These are phyloP conservation scores for Aspergillus brasiliensis DNA, from an alignment of 2,329 filamentous ascomycete genomes.

Conservation along the genomic window DNA sequence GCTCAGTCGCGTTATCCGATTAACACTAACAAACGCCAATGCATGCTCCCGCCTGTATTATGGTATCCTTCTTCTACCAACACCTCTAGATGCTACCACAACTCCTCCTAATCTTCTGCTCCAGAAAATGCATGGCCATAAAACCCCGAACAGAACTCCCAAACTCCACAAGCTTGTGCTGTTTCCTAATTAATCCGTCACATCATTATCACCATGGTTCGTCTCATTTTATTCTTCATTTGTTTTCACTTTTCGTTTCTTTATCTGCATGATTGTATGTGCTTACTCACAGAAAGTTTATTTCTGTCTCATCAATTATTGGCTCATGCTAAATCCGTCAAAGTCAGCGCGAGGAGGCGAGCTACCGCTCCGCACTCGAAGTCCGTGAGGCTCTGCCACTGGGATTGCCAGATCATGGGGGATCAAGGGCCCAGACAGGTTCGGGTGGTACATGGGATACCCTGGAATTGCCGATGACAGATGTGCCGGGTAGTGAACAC, in stretches of 20 bases:
- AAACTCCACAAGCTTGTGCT: background rate
- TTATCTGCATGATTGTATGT: background rate
- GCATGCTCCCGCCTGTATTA: background rate
- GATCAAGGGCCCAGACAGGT: slow-evolving; percentile 32
- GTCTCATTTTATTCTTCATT: background rate
- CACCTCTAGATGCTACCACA: background rate
- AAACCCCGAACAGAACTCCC: background rate
- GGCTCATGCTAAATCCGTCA: slow-evolving; percentile 25
- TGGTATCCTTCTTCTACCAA: background rate
- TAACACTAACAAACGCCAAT: background rate
- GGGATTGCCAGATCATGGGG: slow-evolving; percentile 25
- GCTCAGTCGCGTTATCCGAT: background rate
- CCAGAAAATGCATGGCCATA: background rate
- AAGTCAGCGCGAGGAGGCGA: slow-evolving; percentile 32
- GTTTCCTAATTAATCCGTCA: background rate
- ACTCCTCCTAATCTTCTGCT: background rate
- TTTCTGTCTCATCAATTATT: background rate
- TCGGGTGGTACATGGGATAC: slow-evolving; percentile 29
- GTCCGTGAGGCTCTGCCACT: slow-evolving; percentile 19
- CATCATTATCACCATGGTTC: background rate
- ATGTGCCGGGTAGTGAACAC: slow-evolving; percentile 15
- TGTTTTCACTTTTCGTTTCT: background rate
- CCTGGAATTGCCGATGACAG: slow-evolving; percentile 15
- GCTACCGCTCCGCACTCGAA: slow-evolving; percentile 35
- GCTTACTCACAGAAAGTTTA: background rate